Conservation (phyloP, 805 yeast genomes). For the Candida michaelii region DNA sequence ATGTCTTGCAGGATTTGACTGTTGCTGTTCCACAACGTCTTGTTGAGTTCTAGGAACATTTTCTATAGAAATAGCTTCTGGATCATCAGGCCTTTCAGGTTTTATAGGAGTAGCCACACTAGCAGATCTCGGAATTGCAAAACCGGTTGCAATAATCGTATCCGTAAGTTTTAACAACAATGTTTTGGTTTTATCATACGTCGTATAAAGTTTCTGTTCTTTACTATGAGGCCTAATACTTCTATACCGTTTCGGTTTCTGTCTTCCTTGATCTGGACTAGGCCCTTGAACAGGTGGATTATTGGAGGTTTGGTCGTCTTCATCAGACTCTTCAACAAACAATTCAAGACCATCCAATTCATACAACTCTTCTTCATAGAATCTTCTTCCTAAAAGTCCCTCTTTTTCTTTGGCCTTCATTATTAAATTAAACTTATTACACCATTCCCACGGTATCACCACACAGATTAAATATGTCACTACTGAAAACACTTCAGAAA, state of each 20-base stretch:
- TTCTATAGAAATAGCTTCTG: slow-evolving; percentile 1
- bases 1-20: slow-evolving; percentile 14
- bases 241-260: slow-evolving; percentile 5
- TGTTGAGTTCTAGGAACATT: slow-evolving; percentile 4
- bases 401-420: slow-evolving; percentile 63
- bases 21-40: slow-evolving; percentile 2
- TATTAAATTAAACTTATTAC: slow-evolving; percentile 59
- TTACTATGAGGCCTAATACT: slow-evolving; percentile 6
- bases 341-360: slow-evolving; percentile 41
- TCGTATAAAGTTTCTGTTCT: neutral
- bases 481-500: slow-evolving; percentile 71
- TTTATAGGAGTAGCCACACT: slow-evolving; percentile 19
- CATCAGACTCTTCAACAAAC: slow-evolving; percentile 36
- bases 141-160: slow-evolving; percentile 54
- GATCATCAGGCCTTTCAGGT: neutral
- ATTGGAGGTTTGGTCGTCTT: slow-evolving; percentile 1
- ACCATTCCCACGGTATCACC: slow-evolving; percentile 85
- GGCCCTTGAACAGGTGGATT: neutral
- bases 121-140: slow-evolving; percentile 55
- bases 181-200: slow-evolving; percentile 29
- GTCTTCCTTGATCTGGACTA: neutral
- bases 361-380: slow-evolving; percentile 65
- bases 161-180: slow-evolving; percentile 49
- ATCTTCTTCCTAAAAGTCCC: slow-evolving; percentile 72
- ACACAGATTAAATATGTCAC: slow-evolving; percentile 71